phyloP scores from a whole-genome alignment of 208 protist genomes.

The Polymyxa betae region DNA sequence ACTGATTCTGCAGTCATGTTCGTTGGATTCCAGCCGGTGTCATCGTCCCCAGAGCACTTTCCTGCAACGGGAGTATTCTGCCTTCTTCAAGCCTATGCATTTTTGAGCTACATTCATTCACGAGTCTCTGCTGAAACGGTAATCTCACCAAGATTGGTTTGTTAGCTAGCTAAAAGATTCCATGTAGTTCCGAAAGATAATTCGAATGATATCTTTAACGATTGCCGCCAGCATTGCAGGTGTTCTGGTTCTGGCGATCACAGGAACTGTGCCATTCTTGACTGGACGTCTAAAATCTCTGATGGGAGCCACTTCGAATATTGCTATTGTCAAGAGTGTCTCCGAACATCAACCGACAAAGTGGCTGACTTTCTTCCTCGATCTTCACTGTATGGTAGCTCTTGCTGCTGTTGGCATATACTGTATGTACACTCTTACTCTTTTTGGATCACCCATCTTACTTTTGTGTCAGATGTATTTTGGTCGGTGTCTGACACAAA shows the following conservation, averaged over 20 bases:
- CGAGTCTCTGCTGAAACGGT: slow-evolving; percentile 68
- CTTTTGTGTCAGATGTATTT: slow-evolving; percentile 51
- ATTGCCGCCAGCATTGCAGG: slow-evolving; percentile 52
- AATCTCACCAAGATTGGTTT: too few relatives aligned
- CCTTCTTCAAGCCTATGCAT: slow-evolving; percentile 75
- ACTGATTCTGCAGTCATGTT: slow-evolving; percentile 72
- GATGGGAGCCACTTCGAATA: slow-evolving; percentile 87
- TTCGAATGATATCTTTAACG: slow-evolving; percentile 56
- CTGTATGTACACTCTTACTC: slow-evolving; percentile 79
- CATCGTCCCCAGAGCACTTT: slow-evolving; percentile 88
- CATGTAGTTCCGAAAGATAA: slow-evolving; percentile 57
- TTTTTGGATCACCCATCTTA: background rate
- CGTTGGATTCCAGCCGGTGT: slow-evolving; percentile 88
- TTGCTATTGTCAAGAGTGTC: slow-evolving; percentile 91
- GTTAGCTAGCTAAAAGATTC: too few relatives aligned
- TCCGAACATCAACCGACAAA: slow-evolving; percentile 91
- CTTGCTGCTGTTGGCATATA: slow-evolving; percentile 85
- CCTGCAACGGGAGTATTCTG: slow-evolving; percentile 83
- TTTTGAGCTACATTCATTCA: slow-evolving; percentile 73
- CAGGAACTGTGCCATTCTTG: slow-evolving; percentile 67
- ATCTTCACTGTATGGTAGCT: slow-evolving; percentile 82
- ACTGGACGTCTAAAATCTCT: slow-evolving; percentile 87
- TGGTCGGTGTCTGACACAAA: slow-evolving; percentile 70
- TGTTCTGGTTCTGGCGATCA: slow-evolving; percentile 53
- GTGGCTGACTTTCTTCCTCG: slow-evolving; percentile 89